These are phyloP conservation scores for Aureobasidium subglaciale DNA, from an alignment of 2,329 filamentous ascomycete species.

Conservation along the genomic window DNA sequence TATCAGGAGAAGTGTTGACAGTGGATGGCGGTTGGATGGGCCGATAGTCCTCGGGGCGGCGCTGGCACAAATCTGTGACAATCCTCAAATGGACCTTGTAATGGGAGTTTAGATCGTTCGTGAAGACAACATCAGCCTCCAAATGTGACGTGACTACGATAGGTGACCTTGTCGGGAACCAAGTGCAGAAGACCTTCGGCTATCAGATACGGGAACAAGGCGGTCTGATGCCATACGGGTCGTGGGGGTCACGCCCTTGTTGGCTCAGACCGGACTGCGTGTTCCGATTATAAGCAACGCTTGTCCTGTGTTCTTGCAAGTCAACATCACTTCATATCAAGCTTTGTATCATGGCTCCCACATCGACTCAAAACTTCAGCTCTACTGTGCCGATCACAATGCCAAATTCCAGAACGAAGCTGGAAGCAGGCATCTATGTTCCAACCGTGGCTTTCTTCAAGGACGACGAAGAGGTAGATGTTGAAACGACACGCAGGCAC, in stretches of 20 bases:
- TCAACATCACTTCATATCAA: no score
- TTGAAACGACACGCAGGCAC: conserved; percentile 34
- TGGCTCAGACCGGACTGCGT: neutral
- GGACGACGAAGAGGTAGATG: conserved; percentile 35
- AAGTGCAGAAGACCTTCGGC: no score
- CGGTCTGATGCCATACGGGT: no score
- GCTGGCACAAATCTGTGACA: no score
- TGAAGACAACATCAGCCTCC: no score
- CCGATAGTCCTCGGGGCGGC: conserved; percentile 39
- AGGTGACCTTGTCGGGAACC: no score
- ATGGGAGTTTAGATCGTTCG: no score
- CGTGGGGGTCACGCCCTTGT: no score
- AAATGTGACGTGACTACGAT: no score
- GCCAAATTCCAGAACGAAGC: neutral
- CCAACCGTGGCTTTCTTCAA: conserved; percentile 41
- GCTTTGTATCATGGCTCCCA: neutral
- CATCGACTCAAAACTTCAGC: neutral
- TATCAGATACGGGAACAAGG: no score
- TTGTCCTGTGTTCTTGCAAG: no score
- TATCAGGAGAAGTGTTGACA: conserved; percentile 72
- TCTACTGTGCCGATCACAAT: neutral
- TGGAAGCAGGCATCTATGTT: conserved; percentile 30
- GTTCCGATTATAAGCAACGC: neutral
- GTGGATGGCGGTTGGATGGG: conserved; percentile 95
- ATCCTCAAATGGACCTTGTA: no score